A percentile compares a stretch with the other conserved stretches of the same genome.
Conservation (phyloP, 2,329 filamentous ascomycete species). For the Hymenoscyphus infarciens region DNA sequence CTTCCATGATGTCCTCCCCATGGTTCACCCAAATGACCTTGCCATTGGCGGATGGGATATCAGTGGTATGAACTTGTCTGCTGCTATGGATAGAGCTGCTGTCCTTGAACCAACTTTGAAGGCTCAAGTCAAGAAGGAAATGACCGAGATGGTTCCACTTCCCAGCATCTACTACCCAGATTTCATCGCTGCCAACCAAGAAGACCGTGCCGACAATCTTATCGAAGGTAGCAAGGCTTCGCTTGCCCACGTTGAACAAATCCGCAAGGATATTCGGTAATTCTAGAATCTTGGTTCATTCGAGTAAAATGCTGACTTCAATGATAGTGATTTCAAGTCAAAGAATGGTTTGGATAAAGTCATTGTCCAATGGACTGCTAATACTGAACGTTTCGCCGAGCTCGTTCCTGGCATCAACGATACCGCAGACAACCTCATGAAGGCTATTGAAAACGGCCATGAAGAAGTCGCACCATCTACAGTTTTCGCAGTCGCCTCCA, state of each 20-base stretch:
- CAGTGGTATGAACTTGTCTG: constrained; percentile 80
- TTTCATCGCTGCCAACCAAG: constrained; percentile 98
- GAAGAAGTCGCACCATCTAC: constrained; percentile 93
- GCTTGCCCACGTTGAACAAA: constrained; percentile 84
- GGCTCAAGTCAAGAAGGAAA: constrained; percentile 84
- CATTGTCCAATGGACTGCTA: constrained; percentile 97
- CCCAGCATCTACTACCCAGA: constrained; percentile 98
- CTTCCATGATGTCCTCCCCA: constrained; percentile 89
- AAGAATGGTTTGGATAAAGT: constrained; percentile 86
- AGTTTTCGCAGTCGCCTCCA: constrained; percentile 90
- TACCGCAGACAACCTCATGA: constrained; percentile 89
- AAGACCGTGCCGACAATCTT: constrained; percentile 90
- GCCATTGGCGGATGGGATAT: constrained; percentile 98
- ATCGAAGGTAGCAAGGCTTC: constrained; percentile 79
- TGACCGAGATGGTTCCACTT: constrained; percentile 82
- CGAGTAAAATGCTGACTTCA: constrained; percentile 12
- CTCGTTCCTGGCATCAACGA: constrained; percentile 88
- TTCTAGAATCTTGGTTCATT: constrained; percentile 24
- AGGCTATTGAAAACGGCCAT: constrained; percentile 81
- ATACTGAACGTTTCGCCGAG: constrained; percentile 95
- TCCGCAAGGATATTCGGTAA: constrained; percentile 86
- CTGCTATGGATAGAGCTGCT: constrained; percentile 91
- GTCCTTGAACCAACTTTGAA: constrained; percentile 97
- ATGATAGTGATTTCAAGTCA: constrained; percentile 76
- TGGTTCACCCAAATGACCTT: constrained; percentile 96